Conservation (phyloP, 306 rosid species). For the Chamaecrista fasciculata region DNA sequence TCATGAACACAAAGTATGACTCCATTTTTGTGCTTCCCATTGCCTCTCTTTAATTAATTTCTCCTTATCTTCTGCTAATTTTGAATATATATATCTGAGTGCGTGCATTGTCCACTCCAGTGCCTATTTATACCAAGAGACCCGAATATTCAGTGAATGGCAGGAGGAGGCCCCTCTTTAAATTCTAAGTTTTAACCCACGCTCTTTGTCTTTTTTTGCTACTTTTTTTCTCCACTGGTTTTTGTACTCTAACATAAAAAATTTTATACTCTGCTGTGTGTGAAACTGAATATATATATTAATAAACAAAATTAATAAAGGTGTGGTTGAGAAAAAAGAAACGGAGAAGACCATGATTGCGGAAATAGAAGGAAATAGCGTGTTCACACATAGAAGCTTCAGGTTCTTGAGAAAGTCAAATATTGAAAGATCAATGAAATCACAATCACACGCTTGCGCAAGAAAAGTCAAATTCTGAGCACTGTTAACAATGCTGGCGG, state of each 20-base stretch:
- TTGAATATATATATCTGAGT: not conserved
- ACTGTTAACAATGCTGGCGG: not conserved
- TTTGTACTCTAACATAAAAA: too few relatives aligned
- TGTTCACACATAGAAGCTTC: slow-evolving; percentile 28
- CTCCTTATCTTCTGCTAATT: slow-evolving; percentile 8
- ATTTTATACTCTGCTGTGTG: too few relatives aligned
- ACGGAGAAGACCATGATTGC: not conserved
- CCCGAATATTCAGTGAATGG: not conserved
- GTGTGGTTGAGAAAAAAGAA: not conserved
- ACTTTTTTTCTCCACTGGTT: too few relatives aligned
- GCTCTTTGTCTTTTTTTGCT: not conserved
- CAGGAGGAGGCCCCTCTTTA: slow-evolving; percentile 12
- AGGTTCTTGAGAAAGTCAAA: not conserved
- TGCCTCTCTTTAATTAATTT: not conserved
- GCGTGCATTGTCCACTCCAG: not conserved
- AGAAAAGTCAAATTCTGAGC: slow-evolving; percentile 21
- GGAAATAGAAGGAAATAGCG: slow-evolving; percentile 1
- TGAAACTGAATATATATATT: too few relatives aligned
- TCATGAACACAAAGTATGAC: slow-evolving; percentile 83
- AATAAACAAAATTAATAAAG: not conserved
- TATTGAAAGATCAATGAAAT: not conserved
- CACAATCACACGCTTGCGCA: not conserved
- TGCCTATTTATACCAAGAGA: slow-evolving; percentile 35
- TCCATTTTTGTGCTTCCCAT: slow-evolving; percentile 56
- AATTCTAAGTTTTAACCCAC: not conserved